Conservation (phyloP, 2,329 filamentous ascomycete species). For the Lecanicillium sp. region DNA sequence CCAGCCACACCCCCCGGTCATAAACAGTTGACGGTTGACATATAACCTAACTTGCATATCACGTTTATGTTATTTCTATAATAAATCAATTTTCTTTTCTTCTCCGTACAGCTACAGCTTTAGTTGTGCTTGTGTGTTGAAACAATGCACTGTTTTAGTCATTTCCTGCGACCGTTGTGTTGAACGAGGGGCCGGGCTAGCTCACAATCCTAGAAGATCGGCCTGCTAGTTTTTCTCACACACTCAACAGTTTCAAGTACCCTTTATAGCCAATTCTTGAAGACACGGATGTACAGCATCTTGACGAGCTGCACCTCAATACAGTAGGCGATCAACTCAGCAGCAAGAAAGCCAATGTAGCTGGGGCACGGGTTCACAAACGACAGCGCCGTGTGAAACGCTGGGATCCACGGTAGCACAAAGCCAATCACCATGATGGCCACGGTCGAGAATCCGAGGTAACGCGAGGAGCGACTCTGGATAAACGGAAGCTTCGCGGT, state of each 20-base stretch:
- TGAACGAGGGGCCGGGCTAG: not conserved
- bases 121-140: conserved; percentile 10
- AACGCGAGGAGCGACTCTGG: conserved; percentile 19
- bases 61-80: not conserved
- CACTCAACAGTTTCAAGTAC: too few species aligned
- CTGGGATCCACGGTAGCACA: conserved; percentile 21
- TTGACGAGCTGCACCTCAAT: conserved; percentile 24
- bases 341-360: conserved; percentile 21
- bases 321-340: conserved; percentile 21
- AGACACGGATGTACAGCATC: conserved; percentile 22
- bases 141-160: not conserved
- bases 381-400: conserved; percentile 17
- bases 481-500: conserved; percentile 23
- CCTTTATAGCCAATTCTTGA: conserved; percentile 22
- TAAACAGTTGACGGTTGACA: too few species aligned
- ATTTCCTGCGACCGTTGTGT: conserved; percentile 1
- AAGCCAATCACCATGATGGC: conserved; percentile 23
- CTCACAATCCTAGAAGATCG: not conserved
- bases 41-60: too few species aligned
- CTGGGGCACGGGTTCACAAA: conserved; percentile 19
- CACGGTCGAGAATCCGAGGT: conserved; percentile 20
- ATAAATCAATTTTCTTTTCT: not conserved
- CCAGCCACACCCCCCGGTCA: too few species aligned
- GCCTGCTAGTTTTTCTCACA: not conserved
- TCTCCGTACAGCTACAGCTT: not conserved